These are phyloP conservation scores for Lodderomyces theae DNA, from an alignment of 1,139 yeast species.

Conservation along the genomic window DNA sequence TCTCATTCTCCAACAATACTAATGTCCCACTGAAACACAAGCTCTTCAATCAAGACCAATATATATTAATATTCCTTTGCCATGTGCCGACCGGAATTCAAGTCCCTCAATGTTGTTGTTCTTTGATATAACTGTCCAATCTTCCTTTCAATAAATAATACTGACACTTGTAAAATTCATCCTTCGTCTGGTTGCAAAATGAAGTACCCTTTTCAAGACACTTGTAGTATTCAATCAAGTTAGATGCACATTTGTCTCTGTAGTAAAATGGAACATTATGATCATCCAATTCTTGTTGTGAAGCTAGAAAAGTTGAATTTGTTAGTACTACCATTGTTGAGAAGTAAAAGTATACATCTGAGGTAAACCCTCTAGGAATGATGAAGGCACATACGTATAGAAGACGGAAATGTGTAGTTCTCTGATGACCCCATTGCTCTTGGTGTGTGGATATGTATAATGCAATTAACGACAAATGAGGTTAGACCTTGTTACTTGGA, in stretches of 20 bases:
- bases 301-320: slow-evolving; percentile 11
- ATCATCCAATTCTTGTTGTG: slow-evolving; percentile 43
- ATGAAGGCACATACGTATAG: slow-evolving; percentile 23
- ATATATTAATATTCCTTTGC: no score
- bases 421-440: slow-evolving; percentile 9
- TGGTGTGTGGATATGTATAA: not conserved
- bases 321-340: no score
- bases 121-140: slow-evolving; percentile 27
- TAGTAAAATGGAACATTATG: slow-evolving; percentile 45
- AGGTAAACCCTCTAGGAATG: not conserved
- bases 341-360: no score
- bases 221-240: slow-evolving; percentile 43
- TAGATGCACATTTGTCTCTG: slow-evolving; percentile 50
- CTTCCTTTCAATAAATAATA: slow-evolving; percentile 45
- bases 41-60: no score
- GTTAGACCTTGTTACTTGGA: no score
- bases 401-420: slow-evolving; percentile 23
- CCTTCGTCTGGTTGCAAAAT: slow-evolving; percentile 42
- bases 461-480: not conserved
- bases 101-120: slow-evolving; percentile 11
- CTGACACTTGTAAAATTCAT: slow-evolving; percentile 48
- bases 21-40: no score
- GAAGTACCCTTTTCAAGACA: slow-evolving; percentile 49
- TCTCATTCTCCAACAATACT: no score
- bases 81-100: no score